A percentile compares a stretch with the other conserved stretches of the same genome.
These are phyloP conservation scores for Ophiocordyceps sinensis DNA, from an alignment of 2,329 filamentous ascomycete genomes.

Conservation along the genomic window DNA sequence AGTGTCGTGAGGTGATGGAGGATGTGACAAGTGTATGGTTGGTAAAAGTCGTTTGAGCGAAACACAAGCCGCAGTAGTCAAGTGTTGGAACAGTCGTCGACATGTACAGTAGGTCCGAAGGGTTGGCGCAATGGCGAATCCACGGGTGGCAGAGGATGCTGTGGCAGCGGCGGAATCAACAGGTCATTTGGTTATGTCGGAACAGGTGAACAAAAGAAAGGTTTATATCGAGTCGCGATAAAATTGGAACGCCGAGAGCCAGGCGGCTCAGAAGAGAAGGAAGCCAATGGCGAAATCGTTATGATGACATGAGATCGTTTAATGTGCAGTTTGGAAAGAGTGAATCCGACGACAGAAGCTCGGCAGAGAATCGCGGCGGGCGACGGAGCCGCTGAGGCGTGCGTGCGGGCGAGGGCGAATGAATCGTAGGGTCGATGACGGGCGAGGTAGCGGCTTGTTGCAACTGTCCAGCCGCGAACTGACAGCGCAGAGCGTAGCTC, in stretches of 20 bases:
- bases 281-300: constrained; percentile 24
- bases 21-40: neutral
- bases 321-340: constrained; percentile 11
- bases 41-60: neutral
- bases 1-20: neutral
- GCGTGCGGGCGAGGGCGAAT: neutral
- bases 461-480: constrained; percentile 11
- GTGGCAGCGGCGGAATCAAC: constrained; percentile 19
- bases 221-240: constrained; percentile 17
- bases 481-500: constrained; percentile 16
- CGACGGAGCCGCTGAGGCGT: constrained; percentile 13
- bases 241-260: constrained; percentile 14
- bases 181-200: constrained; percentile 22
- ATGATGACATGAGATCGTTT: constrained; percentile 27
- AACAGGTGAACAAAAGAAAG: constrained; percentile 21
- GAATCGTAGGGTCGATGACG: neutral
- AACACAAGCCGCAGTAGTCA: neutral
- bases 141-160: constrained; percentile 9
- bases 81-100: neutral
- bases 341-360: constrained; percentile 8
- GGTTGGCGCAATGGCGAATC: constrained; percentile 9
- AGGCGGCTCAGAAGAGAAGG: constrained; percentile 14
- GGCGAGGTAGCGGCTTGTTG: constrained; percentile 9
- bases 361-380: constrained; percentile 9
- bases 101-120: neutral